Conservation (phyloP, 2,329 filamentous ascomycete genomes). For the Xylaria sp. region DNA sequence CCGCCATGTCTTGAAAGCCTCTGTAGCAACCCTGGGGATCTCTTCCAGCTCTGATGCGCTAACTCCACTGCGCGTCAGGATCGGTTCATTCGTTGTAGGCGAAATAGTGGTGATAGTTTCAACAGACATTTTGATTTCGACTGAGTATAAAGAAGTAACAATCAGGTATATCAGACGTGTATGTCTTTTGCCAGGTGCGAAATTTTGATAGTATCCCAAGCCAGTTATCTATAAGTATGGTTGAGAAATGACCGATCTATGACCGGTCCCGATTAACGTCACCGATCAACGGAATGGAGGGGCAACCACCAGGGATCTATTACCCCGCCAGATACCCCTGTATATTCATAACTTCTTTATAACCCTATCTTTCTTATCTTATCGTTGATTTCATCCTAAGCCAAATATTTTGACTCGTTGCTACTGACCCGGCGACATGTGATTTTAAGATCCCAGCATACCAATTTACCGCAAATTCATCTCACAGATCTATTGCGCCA, state of each 20-base stretch:
- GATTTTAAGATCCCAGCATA: not conserved
- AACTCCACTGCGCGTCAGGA: conserved; percentile 81
- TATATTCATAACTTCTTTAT: conserved; percentile 18
- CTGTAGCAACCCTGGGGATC: conserved; percentile 76
- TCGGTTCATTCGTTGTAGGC: conserved; percentile 84
- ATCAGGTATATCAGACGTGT: not conserved
- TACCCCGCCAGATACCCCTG: conserved; percentile 33
- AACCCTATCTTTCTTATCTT: conserved; percentile 29
- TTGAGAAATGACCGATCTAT: not conserved
- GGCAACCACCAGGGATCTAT: conserved; percentile 3
- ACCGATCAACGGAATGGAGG: conserved; percentile 19
- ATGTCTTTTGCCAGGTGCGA: not conserved
- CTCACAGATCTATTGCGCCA: not conserved
- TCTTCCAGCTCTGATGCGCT: conserved; percentile 74
- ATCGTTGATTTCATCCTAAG: conserved; percentile 15
- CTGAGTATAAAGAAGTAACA: not conserved
- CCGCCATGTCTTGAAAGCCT: conserved; percentile 80
- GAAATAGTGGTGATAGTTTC: conserved; percentile 83
- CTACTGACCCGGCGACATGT: not conserved
- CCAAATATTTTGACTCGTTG: conserved; percentile 19
- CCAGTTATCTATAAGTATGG: not conserved
- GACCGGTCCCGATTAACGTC: conserved; percentile 16
- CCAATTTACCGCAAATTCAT: not conserved
- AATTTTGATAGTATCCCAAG: not conserved
- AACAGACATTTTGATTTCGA: conserved; percentile 63